Evolutionary conservation across 768 basidiomycete species (phyloP).

Genomic region (Omphalotus guepiniiformis): DNA sequence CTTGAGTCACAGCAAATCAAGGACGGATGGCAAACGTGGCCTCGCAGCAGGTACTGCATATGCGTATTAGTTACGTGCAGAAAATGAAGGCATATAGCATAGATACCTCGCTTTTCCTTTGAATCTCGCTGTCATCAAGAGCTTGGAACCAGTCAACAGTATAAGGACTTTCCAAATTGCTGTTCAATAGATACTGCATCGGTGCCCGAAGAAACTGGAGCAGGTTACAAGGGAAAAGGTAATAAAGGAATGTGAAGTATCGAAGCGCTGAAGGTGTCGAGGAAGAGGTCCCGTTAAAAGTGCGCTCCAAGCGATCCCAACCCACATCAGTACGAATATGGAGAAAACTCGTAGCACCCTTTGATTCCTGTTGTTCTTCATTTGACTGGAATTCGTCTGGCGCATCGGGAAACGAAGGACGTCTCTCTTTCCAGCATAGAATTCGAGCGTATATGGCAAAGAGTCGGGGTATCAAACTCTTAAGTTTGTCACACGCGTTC

Average conservation of each 20-base stretch:
- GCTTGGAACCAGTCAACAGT: slow-evolving; percentile 66
- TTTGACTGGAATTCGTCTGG: too few species aligned
- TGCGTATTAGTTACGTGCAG: slow-evolving; percentile 8
- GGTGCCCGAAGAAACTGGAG: slow-evolving; percentile 76
- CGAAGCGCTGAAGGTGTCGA: slow-evolving; percentile 55
- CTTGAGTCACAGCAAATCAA: slow-evolving; percentile 63
- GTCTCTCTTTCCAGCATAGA: slow-evolving; percentile 69
- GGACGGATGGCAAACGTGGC: slow-evolving; percentile 69
- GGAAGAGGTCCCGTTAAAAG: slow-evolving; percentile 50
- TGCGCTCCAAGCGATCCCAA: slow-evolving; percentile 65
- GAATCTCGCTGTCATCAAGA: slow-evolving; percentile 64
- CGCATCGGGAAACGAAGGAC: slow-evolving; percentile 20
- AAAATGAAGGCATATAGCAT: neutral
- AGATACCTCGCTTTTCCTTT: slow-evolving; percentile 68
- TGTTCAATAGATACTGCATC: slow-evolving; percentile 53
- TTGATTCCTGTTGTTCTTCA: too few species aligned
- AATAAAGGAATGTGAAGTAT: slow-evolving; percentile 80
- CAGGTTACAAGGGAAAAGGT: slow-evolving; percentile 87
- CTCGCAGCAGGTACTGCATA: slow-evolving; percentile 59
- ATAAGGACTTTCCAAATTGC: slow-evolving; percentile 52
- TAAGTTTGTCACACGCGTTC: slow-evolving; percentile 51
- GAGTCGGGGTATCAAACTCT: slow-evolving; percentile 56
- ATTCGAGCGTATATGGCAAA: slow-evolving; percentile 65
- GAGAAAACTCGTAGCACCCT: too few species aligned
- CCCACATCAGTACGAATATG: slow-evolving; percentile 50